A percentile compares a stretch with the other conserved stretches of the same genome.
These are phyloP conservation scores for Botrytis fabae DNA, from an alignment of 2,329 filamentous ascomycete genomes.

Conservation along the genomic window DNA sequence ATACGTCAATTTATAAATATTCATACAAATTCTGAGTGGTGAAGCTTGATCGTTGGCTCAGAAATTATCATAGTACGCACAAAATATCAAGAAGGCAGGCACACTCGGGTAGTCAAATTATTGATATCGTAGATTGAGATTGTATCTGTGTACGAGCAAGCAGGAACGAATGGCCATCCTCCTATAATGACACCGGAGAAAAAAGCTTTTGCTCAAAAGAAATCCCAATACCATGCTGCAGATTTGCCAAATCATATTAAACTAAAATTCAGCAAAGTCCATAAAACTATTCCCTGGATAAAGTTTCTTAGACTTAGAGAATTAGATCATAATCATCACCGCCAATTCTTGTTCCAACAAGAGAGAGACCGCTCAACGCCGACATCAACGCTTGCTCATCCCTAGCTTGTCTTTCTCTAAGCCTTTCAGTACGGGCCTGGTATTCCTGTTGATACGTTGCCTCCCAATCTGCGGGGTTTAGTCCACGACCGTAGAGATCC, in stretches of 20 bases:
- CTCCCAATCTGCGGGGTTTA: neutral
- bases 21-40: neutral
- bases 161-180: neutral
- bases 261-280: rapidly evolving
- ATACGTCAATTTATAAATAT: neutral
- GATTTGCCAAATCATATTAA: neutral
- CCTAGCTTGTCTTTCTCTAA: neutral
- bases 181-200: neutral
- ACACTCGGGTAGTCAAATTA: neutral
- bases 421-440: neutral
- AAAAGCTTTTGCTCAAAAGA: neutral
- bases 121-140: neutral
- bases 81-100: neutral
- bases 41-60: neutral
- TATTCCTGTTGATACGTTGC: neutral
- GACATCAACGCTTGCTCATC: neutral
- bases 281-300: rapidly evolving
- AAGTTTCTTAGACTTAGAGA: neutral
- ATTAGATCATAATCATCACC: neutral
- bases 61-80: rapidly evolving
- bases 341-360: neutral
- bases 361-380: neutral
- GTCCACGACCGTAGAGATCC: neutral
- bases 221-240: neutral
- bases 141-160: neutral